Evolutionary conservation across 352 stramenopile genomes (phyloP), one percentile per base, ranked within the genome.

Genomic region (Proteromonas lacertae): DNA sequence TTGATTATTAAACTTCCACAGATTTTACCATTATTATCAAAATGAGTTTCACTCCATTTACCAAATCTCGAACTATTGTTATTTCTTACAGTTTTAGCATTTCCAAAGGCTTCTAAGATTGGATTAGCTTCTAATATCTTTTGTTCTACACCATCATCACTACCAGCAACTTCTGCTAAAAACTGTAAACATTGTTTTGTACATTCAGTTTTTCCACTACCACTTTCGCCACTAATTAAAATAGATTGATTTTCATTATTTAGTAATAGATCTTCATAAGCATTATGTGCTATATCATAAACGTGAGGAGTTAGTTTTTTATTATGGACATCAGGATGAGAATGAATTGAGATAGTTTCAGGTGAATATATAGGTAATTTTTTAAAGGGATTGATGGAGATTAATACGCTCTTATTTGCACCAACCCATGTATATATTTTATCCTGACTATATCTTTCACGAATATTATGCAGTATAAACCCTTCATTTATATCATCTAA

Each of bases 31-130:
- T 74, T 57, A 25, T 36, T 49, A 43, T 82, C 69, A 50, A 91
- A 89, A 38, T 77, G 66, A 20, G 90, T 54, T 44, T 83, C 66
- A 43, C 75, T 86, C 43, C 77, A 86, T 56, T 91, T 90, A 24
- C 75, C 75, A 39, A 90, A 90, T 22, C 75, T 66, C 50, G 64
- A 82, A 10, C 68, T 86, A 55, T 91, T 91, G 47, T 91, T 70
- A 48, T 89, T 91, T 40, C 72, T 62, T 1, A 54, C 65, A 40
- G 57, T 92, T 50, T 73, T 64, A 18, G 69, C 67, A 50, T 84
- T 84, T 26, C 67, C 69, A 52, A 78, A 80, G 2, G 59, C 64
- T 55, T 86, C 69, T 24, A 89, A 47, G 38, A 89, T 90, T 8
- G 82, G 82, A 51, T 6, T 31, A 8, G 34, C 34, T 9, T 32